phyloP scores from a whole-genome alignment of 768 basidiomycete genomes.

The Amanita brunnescens region DNA sequence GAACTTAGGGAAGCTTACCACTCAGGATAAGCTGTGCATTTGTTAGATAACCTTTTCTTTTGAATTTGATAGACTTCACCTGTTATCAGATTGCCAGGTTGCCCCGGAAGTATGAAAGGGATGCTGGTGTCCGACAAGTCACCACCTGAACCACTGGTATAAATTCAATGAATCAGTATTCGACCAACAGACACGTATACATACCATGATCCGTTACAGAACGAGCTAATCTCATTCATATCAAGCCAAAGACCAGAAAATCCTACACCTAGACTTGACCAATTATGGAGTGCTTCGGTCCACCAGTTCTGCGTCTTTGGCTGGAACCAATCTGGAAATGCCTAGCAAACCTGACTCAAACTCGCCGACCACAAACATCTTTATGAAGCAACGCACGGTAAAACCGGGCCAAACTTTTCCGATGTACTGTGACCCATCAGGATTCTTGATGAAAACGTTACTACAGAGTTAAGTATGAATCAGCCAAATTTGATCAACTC shows the following conservation, averaged over 20 bases:
- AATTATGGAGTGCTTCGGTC: conserved; percentile 24
- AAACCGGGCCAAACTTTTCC: conserved; percentile 78
- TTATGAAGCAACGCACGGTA: conserved; percentile 31
- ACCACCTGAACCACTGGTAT: conserved; percentile 43
- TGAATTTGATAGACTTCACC: conserved; percentile 13
- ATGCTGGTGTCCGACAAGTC: conserved; percentile 45
- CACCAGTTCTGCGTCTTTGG: conserved; percentile 24
- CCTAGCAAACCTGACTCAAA: conserved; percentile 8
- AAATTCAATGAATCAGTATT: too few relatives aligned
- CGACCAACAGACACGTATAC: conserved; percentile 11
- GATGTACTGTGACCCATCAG: conserved; percentile 61
- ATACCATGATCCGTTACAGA: conserved; percentile 27
- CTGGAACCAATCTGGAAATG: conserved; percentile 26
- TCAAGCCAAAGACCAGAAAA: conserved; percentile 28
- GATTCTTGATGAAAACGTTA: conserved; percentile 68
- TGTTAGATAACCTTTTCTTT: neutral
- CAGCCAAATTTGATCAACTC: conserved; percentile 2
- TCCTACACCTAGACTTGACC: conserved; percentile 20
- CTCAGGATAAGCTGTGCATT: conserved; percentile 49
- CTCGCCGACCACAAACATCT: neutral
- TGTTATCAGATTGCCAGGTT: conserved; percentile 40
- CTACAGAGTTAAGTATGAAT: conserved; percentile 21
- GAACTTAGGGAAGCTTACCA: conserved; percentile 30
- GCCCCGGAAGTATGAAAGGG: conserved; percentile 48
- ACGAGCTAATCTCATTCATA: conserved; percentile 28